phyloP scores from a whole-genome alignment of 2,329 filamentous ascomycete genomes.

The Diaporthe eres region DNA sequence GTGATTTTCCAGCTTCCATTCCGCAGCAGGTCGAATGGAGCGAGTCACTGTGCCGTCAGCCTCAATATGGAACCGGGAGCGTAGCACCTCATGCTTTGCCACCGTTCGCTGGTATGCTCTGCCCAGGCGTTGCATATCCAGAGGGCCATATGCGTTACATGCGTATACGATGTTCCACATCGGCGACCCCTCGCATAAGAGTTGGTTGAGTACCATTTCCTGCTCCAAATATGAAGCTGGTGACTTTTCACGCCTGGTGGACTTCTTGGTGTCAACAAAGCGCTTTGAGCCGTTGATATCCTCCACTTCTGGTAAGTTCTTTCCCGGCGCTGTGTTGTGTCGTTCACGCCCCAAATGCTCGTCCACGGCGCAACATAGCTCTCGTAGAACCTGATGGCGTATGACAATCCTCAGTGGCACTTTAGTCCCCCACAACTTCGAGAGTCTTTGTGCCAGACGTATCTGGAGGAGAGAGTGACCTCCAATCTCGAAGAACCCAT shows the following conservation, averaged over 20 bases:
- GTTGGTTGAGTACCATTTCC: conserved; percentile 15
- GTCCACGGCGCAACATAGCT: background rate
- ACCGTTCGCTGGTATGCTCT: background rate
- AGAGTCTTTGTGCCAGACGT: background rate
- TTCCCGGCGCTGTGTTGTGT: too few species aligned
- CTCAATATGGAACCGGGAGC: conserved; percentile 8
- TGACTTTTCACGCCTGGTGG: background rate
- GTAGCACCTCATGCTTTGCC: background rate
- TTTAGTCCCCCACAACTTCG: background rate
- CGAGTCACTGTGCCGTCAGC: background rate
- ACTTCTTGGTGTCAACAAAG: background rate
- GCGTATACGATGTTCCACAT: conserved; percentile 19
- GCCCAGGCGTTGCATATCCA: background rate
- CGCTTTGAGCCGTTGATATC: background rate
- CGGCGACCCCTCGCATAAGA: background rate
- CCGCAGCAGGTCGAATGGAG: background rate
- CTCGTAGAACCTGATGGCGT: background rate
- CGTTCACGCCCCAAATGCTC: background rate
- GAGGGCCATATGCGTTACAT: background rate
- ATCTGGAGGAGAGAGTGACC: conserved; percentile 11
- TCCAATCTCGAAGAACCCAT: conserved; percentile 12
- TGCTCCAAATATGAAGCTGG: conserved; percentile 11
- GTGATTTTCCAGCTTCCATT: background rate
- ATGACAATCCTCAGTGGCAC: background rate
- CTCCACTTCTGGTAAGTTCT: background rate